phyloP scores from a whole-genome alignment of 129 eudicot species.

The Flaveria robusta region DNA sequence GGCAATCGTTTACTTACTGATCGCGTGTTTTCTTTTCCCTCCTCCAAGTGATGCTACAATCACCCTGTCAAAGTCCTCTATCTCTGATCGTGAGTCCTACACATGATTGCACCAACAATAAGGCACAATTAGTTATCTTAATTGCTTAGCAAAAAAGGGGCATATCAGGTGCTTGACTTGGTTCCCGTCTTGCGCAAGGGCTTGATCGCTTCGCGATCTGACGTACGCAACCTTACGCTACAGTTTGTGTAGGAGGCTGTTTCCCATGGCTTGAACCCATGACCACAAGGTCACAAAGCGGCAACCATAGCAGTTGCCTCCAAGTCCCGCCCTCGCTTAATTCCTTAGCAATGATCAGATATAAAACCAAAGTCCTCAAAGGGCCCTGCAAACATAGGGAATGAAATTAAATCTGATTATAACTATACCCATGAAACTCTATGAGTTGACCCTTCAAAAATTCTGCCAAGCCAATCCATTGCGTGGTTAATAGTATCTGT shows the following conservation, averaged over 20 bases:
- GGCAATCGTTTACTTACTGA: slow-evolving; percentile 47
- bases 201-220: no score
- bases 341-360: slow-evolving; percentile 9
- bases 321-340: background rate
- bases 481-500: slow-evolving; percentile 9
- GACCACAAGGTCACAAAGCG: no score
- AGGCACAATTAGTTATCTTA: background rate
- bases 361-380: slow-evolving; percentile 1
- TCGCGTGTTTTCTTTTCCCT: slow-evolving; percentile 42
- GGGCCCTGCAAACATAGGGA: slow-evolving; percentile 1
- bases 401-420: background rate
- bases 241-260: no score
- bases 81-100: slow-evolving; percentile 55
- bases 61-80: slow-evolving; percentile 67
- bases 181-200: no score
- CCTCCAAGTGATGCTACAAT: slow-evolving; percentile 74
- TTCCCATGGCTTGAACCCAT: no score
- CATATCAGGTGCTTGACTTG: no score
- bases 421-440: slow-evolving; percentile 47
- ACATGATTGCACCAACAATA: slow-evolving; percentile 18
- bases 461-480: slow-evolving; percentile 82
- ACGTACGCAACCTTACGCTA: no score
- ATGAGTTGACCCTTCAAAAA: slow-evolving; percentile 59
- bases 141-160: background rate
- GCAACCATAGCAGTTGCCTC: no score